Base-by-base conservation (phyloP, 768 basidiomycete genomes). In the Agaricus sinodeliciosus region DNA sequence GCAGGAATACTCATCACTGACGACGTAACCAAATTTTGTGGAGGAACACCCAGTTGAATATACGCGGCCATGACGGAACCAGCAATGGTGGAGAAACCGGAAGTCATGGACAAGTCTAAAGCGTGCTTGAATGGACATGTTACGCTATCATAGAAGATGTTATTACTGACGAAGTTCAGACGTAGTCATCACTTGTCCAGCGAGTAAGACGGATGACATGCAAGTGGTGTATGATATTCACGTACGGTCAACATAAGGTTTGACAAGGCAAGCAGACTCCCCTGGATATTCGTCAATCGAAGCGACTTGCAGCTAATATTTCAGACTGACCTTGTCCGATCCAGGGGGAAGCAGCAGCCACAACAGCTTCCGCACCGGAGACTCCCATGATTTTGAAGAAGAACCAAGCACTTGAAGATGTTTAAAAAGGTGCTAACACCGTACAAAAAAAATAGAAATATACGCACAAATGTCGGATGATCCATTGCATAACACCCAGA, bases 1-100 rank as follows among this genome's bases (percentile, higher is more conserved):
- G 93, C 94, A 16, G 94, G 94, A 56, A 96, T 95, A 65, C 85
- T 88, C 93, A 95, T 95, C 55, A 94, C 86, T 7, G 90, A 91
- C 4, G 93, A 86, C 2, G 92, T 94, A 60, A 93, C 74, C 19
- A 92, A 74, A 62, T 88, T 93, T 65, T 85, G 78, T 4, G 88
- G 66, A 8, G 88, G 88, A 28, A 91, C 87, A 36, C 87, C 90
- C 58, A 86, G 72, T 57, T 65, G 72, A 64, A 94, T 87, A 65
- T 94, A 95, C 26, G 90, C 92, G 50, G 79, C 75, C 43, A 96
- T 76, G 11, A 96, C 92, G 31, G 89, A 90, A 40, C 94, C 93
- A 50, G 94, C 86, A 59, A 95, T 95, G 48, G 91, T 94, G 6
- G 91, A 89, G 73, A 95, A 95, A 65, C 89, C 90, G 57, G 89